Evolutionary conservation across 768 basidiomycete species (phyloP), one percentile per base, ranked within the genome.

Genomic region (Serendipita sp.): DNA sequence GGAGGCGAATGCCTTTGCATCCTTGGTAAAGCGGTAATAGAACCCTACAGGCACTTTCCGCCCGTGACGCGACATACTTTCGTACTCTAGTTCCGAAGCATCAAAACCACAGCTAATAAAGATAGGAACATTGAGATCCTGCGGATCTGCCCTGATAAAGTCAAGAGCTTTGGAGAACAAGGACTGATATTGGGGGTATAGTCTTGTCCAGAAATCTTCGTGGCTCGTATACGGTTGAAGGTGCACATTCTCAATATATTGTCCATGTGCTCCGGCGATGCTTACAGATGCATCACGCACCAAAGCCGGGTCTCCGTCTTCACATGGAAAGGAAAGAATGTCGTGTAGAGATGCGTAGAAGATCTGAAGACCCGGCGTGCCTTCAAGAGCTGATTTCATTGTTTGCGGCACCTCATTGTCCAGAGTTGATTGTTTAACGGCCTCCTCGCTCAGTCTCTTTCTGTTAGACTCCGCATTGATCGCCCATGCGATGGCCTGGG

Each of bases 321-420:
- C 92, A 74, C 92, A 96, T 0, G 92, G 92, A 69, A 84, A 96
- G 13, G 92, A 88, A 14, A 93, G 76, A 45, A 97, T 81, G 67
- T 98, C 95, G 69, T 99, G 95, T n/a, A 94, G 75, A 9, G 90
- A 93, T 0, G 90, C 90, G 64, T 97, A 99, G 71, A 84, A 96
- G 34, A 93, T 73, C 65, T 81, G 79, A 0, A 84, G 64, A 2
- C 67, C 69, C 2, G 33, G 63, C 34, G 31, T 78, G 1, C 82
- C 80, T 1, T 72, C 71, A 56, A 76, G 78, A 0, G 65, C 14
- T 1, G 65, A 66, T 3, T 71, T 66, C 1, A 69, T 65, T 0
- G 22, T n/a, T 7, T 70, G 68, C 2, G 75, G 81, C 30, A 17
- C n/a, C 17, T 9, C 20, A 17, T 9, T 24, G 9, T 58, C 22